These are phyloP conservation scores for Colletotrichum shisoi DNA, from an alignment of 2,329 filamentous ascomycete species.

Conservation along the genomic window DNA sequence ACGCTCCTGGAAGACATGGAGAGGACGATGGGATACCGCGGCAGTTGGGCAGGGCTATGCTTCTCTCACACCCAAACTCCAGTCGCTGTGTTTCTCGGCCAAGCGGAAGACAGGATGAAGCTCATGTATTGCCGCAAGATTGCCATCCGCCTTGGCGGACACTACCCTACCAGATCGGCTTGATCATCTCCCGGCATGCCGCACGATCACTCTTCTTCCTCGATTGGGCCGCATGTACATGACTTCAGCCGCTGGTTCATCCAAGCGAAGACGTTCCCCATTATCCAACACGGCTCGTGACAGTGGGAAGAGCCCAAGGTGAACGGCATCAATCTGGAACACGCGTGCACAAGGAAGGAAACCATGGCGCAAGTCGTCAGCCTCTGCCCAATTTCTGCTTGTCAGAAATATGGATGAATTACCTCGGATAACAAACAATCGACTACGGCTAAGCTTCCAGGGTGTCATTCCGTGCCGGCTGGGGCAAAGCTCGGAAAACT, in stretches of 20 bases:
- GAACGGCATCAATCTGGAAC: not conserved
- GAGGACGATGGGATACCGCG: not conserved
- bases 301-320: not conserved
- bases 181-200: not conserved
- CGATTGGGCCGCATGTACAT: not conserved
- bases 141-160: not conserved
- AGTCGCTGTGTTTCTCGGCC: not conserved
- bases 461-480: not conserved
- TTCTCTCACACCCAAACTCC: not conserved
- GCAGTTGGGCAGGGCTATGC: no score
- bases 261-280: not conserved
- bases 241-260: no score
- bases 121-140: not conserved
- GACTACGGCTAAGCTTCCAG: not conserved
- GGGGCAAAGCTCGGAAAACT: conserved; percentile 20
- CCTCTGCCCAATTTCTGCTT: not conserved
- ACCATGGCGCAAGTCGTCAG: not conserved
- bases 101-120: not conserved
- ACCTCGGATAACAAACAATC: not conserved
- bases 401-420: not conserved
- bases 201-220: not conserved
- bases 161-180: not conserved
- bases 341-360: not conserved
- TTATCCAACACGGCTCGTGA: not conserved
- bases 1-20: not conserved